Evolutionary conservation across 2,329 filamentous ascomycete species (phyloP), one percentile per base, ranked within the genome.

Genomic region (Verticillium nubilum): DNA sequence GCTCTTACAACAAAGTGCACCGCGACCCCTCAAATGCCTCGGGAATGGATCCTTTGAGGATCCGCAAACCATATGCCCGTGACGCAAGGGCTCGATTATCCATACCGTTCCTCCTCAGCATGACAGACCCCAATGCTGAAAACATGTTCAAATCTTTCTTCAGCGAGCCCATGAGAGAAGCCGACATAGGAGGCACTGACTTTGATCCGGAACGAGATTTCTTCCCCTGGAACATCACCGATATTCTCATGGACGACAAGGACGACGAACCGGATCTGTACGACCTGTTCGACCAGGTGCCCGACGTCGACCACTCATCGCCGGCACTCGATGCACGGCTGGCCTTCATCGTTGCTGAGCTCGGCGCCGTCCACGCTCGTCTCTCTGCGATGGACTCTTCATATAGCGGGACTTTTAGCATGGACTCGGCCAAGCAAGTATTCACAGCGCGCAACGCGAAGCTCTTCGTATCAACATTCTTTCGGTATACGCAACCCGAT

Each of bases 401-500:
- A 28, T 67, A 66, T 57, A 52, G 50, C 50, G 60, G 35, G 0
- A 54, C 35, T 1, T 67, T 67, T 37, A 54, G 62, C 59, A 9
- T 54, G 25, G 31, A 47, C 27, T 58, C 62, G 17, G 64, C 68
- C 2, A 42, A 28, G 2, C 61, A 57, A 2, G 60, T 65, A 23
- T 66, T 71, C 58, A 63, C 64, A 12, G 53, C 61, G 1, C n/a
- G 59, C 6, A 67, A 64, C 58, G 57, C 66, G 23, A 62, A 60
- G 17, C 25, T 33, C 9, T 68, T 69, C 47, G 58, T 65, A 2
- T 52, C 61, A 1, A 60, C 61, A n/a, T 69, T 66, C 60, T 71
- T 68, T 60, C 65, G 64, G 9, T 58, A 65, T 26, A 67, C 63
- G 31, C 68, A 70, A 54, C 59, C 56, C 10, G 66, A 70, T 60